These are phyloP conservation scores for Periconia sp. DNA, from an alignment of 2,329 filamentous ascomycete genomes.

Conservation along the genomic window DNA sequence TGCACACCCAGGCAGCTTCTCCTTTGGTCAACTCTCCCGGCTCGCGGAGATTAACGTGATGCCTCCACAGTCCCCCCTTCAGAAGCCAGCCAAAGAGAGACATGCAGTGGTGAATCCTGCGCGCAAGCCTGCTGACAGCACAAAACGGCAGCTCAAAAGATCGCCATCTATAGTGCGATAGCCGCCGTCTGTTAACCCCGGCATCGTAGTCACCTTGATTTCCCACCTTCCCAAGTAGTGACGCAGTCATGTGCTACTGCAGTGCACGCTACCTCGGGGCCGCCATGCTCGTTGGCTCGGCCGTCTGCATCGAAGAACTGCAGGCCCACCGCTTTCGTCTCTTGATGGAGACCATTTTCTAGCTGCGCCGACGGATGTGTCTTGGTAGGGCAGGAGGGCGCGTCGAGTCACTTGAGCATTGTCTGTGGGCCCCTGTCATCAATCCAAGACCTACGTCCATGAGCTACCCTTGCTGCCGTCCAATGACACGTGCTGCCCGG, in stretches of 20 bases:
- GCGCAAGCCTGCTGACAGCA: conserved; percentile 20
- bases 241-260: conserved; percentile 8
- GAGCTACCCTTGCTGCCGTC: background rate
- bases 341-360: background rate
- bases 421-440: background rate
- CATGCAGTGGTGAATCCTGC: too few relatives aligned
- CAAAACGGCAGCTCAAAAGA: conserved; percentile 7
- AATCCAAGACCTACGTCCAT: background rate
- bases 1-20: conserved; percentile 7
- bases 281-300: background rate
- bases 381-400: background rate
- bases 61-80: too few relatives aligned
- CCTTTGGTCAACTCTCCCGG: conserved; percentile 10
- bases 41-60: conserved; percentile 2
- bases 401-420: conserved; percentile 3
- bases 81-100: too few relatives aligned
- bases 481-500: background rate
- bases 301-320: background rate
- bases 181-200: conserved; percentile 1
- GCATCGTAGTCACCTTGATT: conserved; percentile 15
- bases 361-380: background rate
- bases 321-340: background rate
- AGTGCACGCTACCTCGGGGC: background rate
- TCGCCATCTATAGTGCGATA: conserved; percentile 11
- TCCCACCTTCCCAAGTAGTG: conserved; percentile 24